Base-by-base conservation (phyloP, 139 green algal species). In the Coelastrella sp. region DNA sequence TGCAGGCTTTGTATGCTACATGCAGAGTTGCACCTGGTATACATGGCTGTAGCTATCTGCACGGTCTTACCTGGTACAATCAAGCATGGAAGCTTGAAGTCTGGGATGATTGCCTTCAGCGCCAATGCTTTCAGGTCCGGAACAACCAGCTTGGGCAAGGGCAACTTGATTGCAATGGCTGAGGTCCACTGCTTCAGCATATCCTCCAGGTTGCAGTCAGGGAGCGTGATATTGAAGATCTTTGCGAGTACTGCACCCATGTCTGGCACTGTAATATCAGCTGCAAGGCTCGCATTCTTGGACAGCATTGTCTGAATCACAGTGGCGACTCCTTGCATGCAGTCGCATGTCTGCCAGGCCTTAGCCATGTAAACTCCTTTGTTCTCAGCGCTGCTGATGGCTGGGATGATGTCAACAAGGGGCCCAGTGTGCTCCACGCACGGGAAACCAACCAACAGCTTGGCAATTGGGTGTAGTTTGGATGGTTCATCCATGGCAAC, bases 391-490 rank as follows among this genome's bases (percentile, higher is more conserved):
- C 22, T 85, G 79, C 57, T 73, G 32, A 71, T 57, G 5, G 60
- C 17, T 3, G 80, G 60, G 59, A 86, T 7, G 8, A 86, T 6
- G 60, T 86, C 80, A n/a, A 86, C 60, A 54, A 86, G 59, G 4
- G 80, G 80, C 5, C 80, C 80, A 59, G 60, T 86, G 32, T 86
- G 80, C 19, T 86, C 80, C 0, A 86, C 13, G 13, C 80, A 86
- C 2, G 80, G 80, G 61, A 61, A 86, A 3, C 80, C 80, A 47
- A 86, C 5, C 22, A 86, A 13, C 0, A 68, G 59, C n/a, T 86
- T 76, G 0, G 20, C 80, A 22, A 68, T 60, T 2, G 80, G 80
- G 60, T 86, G 80, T 5, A 86, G 80, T 17, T n/a, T 75, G 6
- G 80, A 58, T 13, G 14, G 22, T 20, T 54, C 80, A 60, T 8